phyloP scores from a whole-genome alignment of 805 yeast species.

The Kluyveromyces nonfermentans region DNA sequence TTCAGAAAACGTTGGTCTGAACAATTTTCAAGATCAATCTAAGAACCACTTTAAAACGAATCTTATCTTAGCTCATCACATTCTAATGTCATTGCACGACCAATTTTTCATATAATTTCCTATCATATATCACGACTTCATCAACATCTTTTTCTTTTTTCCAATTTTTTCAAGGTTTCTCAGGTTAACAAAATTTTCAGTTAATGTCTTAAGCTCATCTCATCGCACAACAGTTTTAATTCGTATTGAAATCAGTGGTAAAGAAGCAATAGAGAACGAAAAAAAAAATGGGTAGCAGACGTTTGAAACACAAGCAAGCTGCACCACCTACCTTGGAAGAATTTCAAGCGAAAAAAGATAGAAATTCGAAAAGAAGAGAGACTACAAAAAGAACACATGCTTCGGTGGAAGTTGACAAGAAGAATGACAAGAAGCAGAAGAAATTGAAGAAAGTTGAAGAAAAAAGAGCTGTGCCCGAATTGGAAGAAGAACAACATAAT shows the following conservation, averaged over 20 bases:
- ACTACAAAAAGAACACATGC: conserved; percentile 30
- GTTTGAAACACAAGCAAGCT: conserved; percentile 86
- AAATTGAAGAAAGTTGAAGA: conserved; percentile 15
- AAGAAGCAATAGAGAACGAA: not conserved
- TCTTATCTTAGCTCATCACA: not conserved
- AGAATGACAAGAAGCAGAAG: conserved; percentile 15
- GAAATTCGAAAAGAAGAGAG: conserved; percentile 30
- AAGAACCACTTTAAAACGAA: too few species aligned
- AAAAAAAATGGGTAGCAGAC: conserved; percentile 68
- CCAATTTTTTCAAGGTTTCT: not conserved
- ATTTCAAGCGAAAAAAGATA: conserved; percentile 45
- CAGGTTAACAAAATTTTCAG: not conserved
- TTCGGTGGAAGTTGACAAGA: conserved; percentile 12
- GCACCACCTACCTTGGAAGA: conserved; percentile 87
- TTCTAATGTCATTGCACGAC: not conserved
- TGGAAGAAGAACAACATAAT: conserved; percentile 14
- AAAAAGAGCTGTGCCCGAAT: conserved; percentile 21
- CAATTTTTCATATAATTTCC: not conserved
- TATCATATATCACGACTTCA: not conserved
- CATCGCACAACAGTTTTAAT: conserved; percentile 5
- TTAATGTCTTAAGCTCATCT: conserved; percentile 8
- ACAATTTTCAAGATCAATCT: too few species aligned
- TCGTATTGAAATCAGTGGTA: not conserved
- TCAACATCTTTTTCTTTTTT: not conserved
- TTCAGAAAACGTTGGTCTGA: not conserved